Evolutionary conservation across 2,329 filamentous ascomycete species (phyloP), one percentile per base, ranked within the genome.

Genomic region (Colletotrichum liriopes): DNA sequence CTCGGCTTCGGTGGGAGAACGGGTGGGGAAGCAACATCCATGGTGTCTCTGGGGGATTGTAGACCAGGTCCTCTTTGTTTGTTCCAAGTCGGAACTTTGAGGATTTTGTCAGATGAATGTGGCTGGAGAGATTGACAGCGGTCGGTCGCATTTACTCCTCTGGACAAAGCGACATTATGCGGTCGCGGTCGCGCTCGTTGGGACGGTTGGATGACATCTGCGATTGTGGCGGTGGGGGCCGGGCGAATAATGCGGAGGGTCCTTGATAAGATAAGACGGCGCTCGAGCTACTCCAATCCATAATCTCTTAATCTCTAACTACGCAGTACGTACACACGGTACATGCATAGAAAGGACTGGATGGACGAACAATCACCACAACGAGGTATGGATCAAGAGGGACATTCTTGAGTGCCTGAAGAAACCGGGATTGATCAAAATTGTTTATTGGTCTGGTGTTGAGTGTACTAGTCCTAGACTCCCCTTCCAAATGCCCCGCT

Each of bases 1-100:
- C 85, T 88, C 20, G 92, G 91, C 79, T 94, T 94, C 1, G 93
- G 93, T 1, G 93, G 93, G 20, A 91, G 92, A 11, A 91, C 87
- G 0, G 93, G 93, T 35, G 93, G 92, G 6, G 81, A 81, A 20
- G 77, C 77, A 66, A 20, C 56, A 32, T 74, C n/a, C 67, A 68
- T 72, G 8, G 12, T 39, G 26, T 60, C n/a, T 47, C 16, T 18
- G 39, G 6, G 6, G 26, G 11, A 29, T 2, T 20, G 16, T 26
- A 6, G 20, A 29, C 23, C 14, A 37, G 26, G 14, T 37, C 12
- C 7, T 47, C 16, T n/a, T 32, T 12, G 1, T 41, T 11, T 39
- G 7, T 39, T 23, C 16, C 26, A 7, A 58, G 16, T 26, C 14
- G 2, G 5, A 11, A 18, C 7, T 23, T n/a, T 18, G n/a, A 18